Evolutionary conservation across 2,329 filamentous ascomycete genomes (phyloP).

Genomic region (Harringtonia aguacate): DNA sequence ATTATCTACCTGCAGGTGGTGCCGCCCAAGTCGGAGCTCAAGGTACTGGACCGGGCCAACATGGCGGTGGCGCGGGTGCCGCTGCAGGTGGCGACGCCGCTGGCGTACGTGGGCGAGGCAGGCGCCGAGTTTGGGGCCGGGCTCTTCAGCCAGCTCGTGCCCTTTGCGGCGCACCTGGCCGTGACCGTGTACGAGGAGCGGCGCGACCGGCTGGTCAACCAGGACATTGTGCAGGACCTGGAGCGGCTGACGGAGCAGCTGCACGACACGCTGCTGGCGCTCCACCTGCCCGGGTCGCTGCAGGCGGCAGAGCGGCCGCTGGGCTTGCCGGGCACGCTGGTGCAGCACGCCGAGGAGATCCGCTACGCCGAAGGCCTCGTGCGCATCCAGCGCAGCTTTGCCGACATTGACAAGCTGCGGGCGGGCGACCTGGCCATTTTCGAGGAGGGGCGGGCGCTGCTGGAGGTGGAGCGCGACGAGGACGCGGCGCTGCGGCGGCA

Average conservation of each 20-base stretch:
- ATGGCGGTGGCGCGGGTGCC: constrained; percentile 79
- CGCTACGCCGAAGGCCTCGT: constrained; percentile 80
- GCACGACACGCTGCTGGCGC: constrained; percentile 65
- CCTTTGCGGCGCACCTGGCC: constrained; percentile 90
- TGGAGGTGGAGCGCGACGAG: constrained; percentile 73
- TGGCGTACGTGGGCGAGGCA: constrained; percentile 70
- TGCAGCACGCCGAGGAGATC: constrained; percentile 89
- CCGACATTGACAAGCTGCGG: constrained; percentile 86
- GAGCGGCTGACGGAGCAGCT: constrained; percentile 72
- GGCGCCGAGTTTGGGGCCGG: constrained; percentile 71
- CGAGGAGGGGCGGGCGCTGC: constrained; percentile 68
- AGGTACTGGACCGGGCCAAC: constrained; percentile 71
- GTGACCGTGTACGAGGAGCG: constrained; percentile 92
- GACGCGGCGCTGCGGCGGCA: constrained; percentile 65
- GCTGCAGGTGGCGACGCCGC: constrained; percentile 70
- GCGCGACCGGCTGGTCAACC: constrained; percentile 80
- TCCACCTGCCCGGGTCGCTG: constrained; percentile 84
- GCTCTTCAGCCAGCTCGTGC: constrained; percentile 83
- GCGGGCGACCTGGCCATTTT: constrained; percentile 67
- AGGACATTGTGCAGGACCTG: constrained; percentile 74
- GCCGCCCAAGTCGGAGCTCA: constrained; percentile 79
- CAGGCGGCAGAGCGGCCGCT: constrained; percentile 93
- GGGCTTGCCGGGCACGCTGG: constrained; percentile 72
- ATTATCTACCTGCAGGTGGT: constrained; percentile 83
- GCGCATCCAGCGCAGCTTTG: constrained; percentile 66